Evolutionary conservation across 345 rosid species (phyloP).

Genomic region (Durio zibethinus): DNA sequence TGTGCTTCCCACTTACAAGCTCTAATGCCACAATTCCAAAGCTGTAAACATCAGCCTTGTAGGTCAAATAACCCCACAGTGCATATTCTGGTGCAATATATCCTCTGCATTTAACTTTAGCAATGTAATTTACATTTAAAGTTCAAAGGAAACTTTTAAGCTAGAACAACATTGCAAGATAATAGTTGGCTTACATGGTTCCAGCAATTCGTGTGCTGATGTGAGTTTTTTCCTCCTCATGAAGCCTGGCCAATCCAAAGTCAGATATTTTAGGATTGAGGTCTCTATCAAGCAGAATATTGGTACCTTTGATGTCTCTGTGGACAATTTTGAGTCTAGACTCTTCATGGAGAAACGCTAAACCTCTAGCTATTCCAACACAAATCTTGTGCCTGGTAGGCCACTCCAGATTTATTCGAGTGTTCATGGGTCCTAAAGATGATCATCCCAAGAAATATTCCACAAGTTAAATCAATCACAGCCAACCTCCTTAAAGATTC

Average conservation of each 20-base stretch:
- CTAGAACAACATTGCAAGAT: not conserved
- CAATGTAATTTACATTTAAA: not conserved
- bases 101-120: constrained; percentile 17
- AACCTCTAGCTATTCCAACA: constrained; percentile 58
- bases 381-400: constrained; percentile 43
- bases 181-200: constrained; percentile 43
- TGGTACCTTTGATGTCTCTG: constrained; percentile 60
- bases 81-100: constrained; percentile 7
- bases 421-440: not conserved
- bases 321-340: constrained; percentile 54
- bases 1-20: constrained; percentile 36
- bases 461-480: not conserved
- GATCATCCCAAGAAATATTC: not conserved
- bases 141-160: not conserved
- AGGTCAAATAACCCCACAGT: constrained; percentile 38
- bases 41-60: constrained; percentile 47
- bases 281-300: constrained; percentile 49
- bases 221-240: constrained; percentile 45
- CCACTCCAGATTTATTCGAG: constrained; percentile 38
- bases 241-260: constrained; percentile 60
- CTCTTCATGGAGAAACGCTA: constrained; percentile 57
- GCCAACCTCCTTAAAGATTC: not conserved
- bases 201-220: constrained; percentile 63
- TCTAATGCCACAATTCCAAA: constrained; percentile 43
- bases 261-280: constrained; percentile 63